Percentiles rank a stretch among this genome's conserved stretches.
phyloP scores from a whole-genome alignment of 129 eudicot species.

The Centella asiatica region DNA sequence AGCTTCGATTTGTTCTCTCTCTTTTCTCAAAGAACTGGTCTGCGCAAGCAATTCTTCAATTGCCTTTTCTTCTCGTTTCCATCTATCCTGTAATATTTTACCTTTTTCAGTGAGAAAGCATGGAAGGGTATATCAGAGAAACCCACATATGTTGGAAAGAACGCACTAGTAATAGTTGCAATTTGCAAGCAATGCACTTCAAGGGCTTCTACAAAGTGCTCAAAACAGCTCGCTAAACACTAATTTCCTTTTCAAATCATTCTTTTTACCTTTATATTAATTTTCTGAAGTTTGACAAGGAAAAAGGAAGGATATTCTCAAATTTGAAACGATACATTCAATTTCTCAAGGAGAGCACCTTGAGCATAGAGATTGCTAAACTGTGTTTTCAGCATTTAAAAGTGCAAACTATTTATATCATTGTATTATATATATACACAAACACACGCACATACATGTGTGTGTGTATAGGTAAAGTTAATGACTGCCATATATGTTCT shows the following conservation, averaged over 20 bases:
- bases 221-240: background rate
- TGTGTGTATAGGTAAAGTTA: too few relatives aligned
- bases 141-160: constrained; percentile 8
- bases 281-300: background rate
- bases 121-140: constrained; percentile 10
- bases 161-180: constrained; percentile 4
- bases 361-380: background rate
- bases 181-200: constrained; percentile 4
- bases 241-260: background rate
- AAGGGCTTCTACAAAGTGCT: background rate
- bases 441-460: too few relatives aligned
- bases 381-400: too few relatives aligned
- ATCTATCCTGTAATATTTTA: constrained; percentile 48
- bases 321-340: background rate
- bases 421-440: too few relatives aligned
- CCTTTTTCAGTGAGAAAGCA: constrained; percentile 10
- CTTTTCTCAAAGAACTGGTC: constrained; percentile 37
- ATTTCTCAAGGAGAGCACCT: background rate
- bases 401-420: too few relatives aligned
- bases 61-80: constrained; percentile 59
- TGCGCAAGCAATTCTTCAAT: constrained; percentile 52
- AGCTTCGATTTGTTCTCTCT: constrained; percentile 61
- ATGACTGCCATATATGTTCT: too few relatives aligned
- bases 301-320: background rate
- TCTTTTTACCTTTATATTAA: background rate